Evolutionary conservation across 83 land plant species (phyloP).

Genomic region (Picea abies): DNA sequence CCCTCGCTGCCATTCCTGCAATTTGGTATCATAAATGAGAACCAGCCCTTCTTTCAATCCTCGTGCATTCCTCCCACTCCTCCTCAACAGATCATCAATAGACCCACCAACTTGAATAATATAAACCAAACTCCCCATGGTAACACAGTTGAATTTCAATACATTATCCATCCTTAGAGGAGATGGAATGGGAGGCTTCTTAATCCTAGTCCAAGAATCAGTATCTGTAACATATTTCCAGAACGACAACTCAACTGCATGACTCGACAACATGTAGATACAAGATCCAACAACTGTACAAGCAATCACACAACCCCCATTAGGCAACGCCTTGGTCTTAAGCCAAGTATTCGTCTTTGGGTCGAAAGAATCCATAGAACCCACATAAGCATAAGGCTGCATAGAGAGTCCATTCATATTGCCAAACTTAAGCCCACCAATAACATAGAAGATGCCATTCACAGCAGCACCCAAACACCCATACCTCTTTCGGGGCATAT

Average conservation of each 20-base stretch:
- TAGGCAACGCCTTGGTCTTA: constrained; percentile 50
- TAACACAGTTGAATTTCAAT: constrained; percentile 70
- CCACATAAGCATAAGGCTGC: constrained; percentile 73
- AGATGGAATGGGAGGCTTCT: constrained; percentile 75
- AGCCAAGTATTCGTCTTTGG: constrained; percentile 64
- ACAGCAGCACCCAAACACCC: constrained; percentile 92
- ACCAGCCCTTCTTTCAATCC: constrained; percentile 71
- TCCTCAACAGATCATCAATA: constrained; percentile 65
- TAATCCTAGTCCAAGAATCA: constrained; percentile 61
- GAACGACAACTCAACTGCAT: constrained; percentile 92
- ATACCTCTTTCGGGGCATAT: constrained; percentile 64
- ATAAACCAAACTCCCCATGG: constrained; percentile 61
- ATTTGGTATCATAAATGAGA: constrained; percentile 63
- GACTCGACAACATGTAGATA: constrained; percentile 86
- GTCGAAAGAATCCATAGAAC: constrained; percentile 85
- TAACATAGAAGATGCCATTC: constrained; percentile 81
- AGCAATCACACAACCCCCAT: constrained; percentile 96
- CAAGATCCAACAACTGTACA: constrained; percentile 69
- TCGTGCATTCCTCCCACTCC: constrained; percentile 48
- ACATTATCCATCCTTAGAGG: constrained; percentile 67
- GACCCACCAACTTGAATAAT: constrained; percentile 68
- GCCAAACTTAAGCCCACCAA: constrained; percentile 81
- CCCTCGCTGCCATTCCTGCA: constrained; percentile 77
- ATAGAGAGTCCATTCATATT: constrained; percentile 20
- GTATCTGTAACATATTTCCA: constrained; percentile 60